A percentile compares a stretch with the other conserved stretches of the same genome.
phyloP scores from a whole-genome alignment of 345 rosid genomes.

The Rhodamnia argentea region DNA sequence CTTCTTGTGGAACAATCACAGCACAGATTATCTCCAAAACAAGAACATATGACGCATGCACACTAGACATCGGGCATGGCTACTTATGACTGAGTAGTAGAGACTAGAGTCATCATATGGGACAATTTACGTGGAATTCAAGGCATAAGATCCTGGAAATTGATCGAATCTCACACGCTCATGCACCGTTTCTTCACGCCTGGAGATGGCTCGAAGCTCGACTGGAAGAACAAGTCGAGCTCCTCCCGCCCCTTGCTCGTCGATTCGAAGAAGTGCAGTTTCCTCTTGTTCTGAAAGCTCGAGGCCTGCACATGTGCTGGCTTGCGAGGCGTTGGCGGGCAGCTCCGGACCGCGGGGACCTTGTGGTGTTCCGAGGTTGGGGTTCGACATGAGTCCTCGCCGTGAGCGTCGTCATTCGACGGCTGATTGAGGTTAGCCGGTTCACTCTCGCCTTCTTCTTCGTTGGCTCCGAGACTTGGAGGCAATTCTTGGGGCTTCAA shows the following conservation, averaged over 20 bases:
- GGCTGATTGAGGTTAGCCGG: neutral
- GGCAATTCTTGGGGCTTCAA: neutral
- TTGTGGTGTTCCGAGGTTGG: constrained; percentile 35
- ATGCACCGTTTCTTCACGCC: constrained; percentile 29
- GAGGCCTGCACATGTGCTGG: constrained; percentile 1
- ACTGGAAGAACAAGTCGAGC: constrained; percentile 41
- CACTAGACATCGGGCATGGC: neutral
- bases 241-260: constrained; percentile 18
- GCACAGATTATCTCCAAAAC: neutral
- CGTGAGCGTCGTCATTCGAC: neutral
- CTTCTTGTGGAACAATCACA: neutral
- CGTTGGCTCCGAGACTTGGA: neutral
- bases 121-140: neutral
- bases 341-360: constrained; percentile 31
- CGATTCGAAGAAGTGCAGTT: constrained; percentile 33
- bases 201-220: constrained; percentile 7
- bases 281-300: constrained; percentile 16
- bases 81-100: neutral
- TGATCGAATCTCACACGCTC: constrained; percentile 17
- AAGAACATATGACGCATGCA: neutral
- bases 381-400: constrained; percentile 24
- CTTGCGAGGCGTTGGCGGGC: constrained; percentile 52
- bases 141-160: neutral
- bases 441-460: neutral
- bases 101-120: neutral